Conservation (phyloP, 768 basidiomycete genomes). For the Boletus reticulatus region DNA sequence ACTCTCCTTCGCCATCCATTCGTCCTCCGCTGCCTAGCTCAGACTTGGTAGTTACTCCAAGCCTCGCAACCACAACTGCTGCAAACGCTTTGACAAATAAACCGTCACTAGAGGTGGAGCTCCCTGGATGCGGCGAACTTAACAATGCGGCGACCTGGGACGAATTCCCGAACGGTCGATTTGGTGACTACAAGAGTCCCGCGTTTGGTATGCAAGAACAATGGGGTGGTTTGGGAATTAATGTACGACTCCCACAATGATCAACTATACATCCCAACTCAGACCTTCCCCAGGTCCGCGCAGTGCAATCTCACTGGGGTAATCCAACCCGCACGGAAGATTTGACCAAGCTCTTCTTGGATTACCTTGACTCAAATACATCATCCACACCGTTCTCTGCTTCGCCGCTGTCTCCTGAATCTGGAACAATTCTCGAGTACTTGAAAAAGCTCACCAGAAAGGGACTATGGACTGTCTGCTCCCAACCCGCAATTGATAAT, state of each 20-base stretch:
- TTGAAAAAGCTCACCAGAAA: conserved; percentile 72
- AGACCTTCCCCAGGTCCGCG: conserved; percentile 45
- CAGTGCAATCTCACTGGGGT: conserved; percentile 74
- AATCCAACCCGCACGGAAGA: conserved; percentile 58
- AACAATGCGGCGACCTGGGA: conserved; percentile 84
- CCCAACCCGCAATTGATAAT: conserved; percentile 92
- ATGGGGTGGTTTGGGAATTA: conserved; percentile 69
- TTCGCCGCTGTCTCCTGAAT: conserved; percentile 78
- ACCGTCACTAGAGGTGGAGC: conserved; percentile 51
- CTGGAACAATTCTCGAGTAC: conserved; percentile 72
- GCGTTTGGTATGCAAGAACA: conserved; percentile 83
- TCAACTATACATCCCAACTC: not conserved
- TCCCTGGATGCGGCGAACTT: conserved; percentile 63
- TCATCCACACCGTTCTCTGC: conserved; percentile 87
- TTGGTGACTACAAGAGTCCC: conserved; percentile 96
- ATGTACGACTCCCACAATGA: conserved; percentile 37
- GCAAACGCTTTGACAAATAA: conserved; percentile 51
- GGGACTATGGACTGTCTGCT: conserved; percentile 96
- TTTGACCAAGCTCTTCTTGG: conserved; percentile 75
- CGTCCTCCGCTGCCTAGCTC: conserved; percentile 28
- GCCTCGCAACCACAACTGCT: conserved; percentile 61
- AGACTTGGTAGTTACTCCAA: conserved; percentile 58
- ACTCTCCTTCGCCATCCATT: conserved; percentile 34
- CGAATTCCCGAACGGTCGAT: conserved; percentile 98
- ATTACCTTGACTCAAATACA: conserved; percentile 72